Evolutionary conservation across 345 rosid species (phyloP).

Genomic region (Xanthoceras sorbifolium): DNA sequence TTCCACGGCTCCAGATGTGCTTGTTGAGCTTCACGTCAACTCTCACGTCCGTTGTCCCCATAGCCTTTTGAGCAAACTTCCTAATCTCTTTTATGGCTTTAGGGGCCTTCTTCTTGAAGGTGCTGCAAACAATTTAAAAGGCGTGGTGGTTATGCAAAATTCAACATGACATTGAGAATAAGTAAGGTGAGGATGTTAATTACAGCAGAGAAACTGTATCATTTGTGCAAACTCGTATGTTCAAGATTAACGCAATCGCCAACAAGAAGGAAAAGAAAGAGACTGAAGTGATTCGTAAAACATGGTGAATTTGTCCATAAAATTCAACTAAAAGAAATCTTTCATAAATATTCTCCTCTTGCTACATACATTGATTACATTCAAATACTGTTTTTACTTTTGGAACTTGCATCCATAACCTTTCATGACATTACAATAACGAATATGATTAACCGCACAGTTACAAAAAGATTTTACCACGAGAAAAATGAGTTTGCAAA

Average conservation of each 20-base stretch:
- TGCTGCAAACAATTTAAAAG: constrained; percentile 37
- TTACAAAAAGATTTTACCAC: no score
- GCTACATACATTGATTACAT: neutral
- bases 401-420: no score
- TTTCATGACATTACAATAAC: no score
- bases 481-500: no score
- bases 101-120: constrained; percentile 92
- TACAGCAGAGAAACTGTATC: neutral
- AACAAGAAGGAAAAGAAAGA: neutral
- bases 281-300: neutral
- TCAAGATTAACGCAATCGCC: neutral
- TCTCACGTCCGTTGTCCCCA: constrained; percentile 68
- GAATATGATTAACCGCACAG: no score
- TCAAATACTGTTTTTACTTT: no score
- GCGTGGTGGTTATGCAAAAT: no score
- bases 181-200: no score
- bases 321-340: neutral
- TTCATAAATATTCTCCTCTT: no score
- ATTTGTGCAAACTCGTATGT: neutral
- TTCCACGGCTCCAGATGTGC: constrained; percentile 81
- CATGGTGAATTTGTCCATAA: neutral
- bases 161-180: no score
- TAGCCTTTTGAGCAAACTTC: constrained; percentile 78
- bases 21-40: constrained; percentile 87
- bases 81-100: constrained; percentile 83